These are phyloP conservation scores for Huiozyma naganishii DNA, from an alignment of 805 yeast species.

Conservation along the genomic window DNA sequence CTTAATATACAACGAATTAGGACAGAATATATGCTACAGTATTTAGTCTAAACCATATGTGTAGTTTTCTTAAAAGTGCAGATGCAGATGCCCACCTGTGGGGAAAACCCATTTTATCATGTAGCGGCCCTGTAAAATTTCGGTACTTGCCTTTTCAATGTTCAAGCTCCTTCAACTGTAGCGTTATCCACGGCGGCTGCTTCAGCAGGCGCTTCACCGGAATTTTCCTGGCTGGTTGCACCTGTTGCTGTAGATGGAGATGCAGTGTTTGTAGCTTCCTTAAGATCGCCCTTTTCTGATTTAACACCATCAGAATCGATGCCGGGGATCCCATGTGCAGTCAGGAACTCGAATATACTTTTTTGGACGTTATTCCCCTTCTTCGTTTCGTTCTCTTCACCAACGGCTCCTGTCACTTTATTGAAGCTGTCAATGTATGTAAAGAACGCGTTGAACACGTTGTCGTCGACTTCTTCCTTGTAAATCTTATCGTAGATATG, in stretches of 20 bases:
- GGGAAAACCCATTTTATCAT: too few species aligned
- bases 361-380: slow-evolving; percentile 21
- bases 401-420: slow-evolving; percentile 41
- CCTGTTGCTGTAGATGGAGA: too few species aligned
- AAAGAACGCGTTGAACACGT: slow-evolving; percentile 82
- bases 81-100: too few species aligned
- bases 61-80: background rate
- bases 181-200: background rate
- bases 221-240: too few species aligned
- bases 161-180: background rate
- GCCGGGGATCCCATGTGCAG: slow-evolving; percentile 32
- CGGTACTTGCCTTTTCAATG: too few species aligned
- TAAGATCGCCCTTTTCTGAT: background rate
- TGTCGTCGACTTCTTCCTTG: slow-evolving; percentile 78
- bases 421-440: slow-evolving; percentile 78
- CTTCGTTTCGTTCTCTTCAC: slow-evolving; percentile 26
- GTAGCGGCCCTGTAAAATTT: too few species aligned
- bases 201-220: background rate
- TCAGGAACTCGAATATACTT: slow-evolving; percentile 32
- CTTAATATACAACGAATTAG: too few species aligned
- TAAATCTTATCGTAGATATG: slow-evolving; percentile 88
- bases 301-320: slow-evolving; percentile 1
- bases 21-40: background rate
- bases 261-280: background rate
- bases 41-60: background rate